Percentiles rank a stretch among this genome's conserved stretches.
Evolutionary conservation across 2,329 filamentous ascomycete genomes (phyloP).

Genomic region (Colletotrichum acutatum): DNA sequence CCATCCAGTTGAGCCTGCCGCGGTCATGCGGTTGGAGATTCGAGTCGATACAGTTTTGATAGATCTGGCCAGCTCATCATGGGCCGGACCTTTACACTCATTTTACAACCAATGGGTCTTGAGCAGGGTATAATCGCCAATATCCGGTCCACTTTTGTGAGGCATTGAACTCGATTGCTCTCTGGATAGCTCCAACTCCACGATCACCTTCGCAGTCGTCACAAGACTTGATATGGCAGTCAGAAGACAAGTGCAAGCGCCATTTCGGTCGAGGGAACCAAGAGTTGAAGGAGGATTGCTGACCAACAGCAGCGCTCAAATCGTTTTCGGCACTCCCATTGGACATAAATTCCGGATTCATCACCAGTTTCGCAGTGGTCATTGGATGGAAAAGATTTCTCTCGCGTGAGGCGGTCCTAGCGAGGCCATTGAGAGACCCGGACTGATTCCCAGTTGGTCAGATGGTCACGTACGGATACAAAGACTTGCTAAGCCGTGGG

Average conservation of each 20-base stretch:
- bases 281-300: neutral
- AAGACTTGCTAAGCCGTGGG: constrained; percentile 36
- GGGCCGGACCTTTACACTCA: constrained; percentile 13
- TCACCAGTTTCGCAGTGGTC: constrained; percentile 41
- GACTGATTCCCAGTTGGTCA: constrained; percentile 59
- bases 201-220: neutral
- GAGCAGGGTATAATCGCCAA: constrained; percentile 15
- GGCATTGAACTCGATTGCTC: neutral
- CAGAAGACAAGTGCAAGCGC: constrained; percentile 16
- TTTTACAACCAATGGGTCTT: neutral
- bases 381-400: constrained; percentile 54
- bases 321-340: constrained; percentile 43
- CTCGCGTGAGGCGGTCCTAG: constrained; percentile 49
- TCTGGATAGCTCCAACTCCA: neutral
- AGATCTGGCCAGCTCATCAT: constrained; percentile 29
- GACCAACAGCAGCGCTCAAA: constrained; percentile 46
- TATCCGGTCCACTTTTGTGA: constrained; percentile 4
- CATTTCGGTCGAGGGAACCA: neutral
- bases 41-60: constrained; percentile 27
- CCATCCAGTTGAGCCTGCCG: constrained; percentile 12
- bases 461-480: constrained; percentile 37
- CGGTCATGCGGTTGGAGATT: constrained; percentile 11
- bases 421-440: constrained; percentile 49
- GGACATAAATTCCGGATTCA: constrained; percentile 49
- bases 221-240: neutral